phyloP scores from a whole-genome alignment of 345 rosid genomes.

The Syzygium grande region DNA sequence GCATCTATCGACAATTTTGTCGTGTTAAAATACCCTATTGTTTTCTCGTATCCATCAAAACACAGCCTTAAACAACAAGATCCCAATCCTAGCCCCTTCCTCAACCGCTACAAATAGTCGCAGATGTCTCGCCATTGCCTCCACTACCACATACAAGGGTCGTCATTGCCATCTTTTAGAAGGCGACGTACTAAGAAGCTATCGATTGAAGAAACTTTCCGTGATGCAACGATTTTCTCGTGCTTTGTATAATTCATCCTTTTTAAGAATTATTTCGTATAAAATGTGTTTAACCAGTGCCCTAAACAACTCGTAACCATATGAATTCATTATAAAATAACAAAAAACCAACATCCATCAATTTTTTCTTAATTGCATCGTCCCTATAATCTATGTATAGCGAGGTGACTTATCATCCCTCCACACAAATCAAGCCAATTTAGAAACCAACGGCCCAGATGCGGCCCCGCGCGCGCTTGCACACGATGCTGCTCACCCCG shows the following conservation, averaged over 20 bases:
- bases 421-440: background rate
- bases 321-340: background rate
- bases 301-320: background rate
- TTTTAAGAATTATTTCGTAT: background rate
- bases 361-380: background rate
- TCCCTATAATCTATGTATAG: background rate
- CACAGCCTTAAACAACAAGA: background rate
- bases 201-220: background rate
- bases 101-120: background rate
- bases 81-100: background rate
- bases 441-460: background rate
- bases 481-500: background rate
- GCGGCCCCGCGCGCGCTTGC: background rate
- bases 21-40: background rate
- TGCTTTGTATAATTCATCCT: background rate
- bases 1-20: background rate
- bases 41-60: background rate
- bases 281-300: background rate
- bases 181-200: background rate
- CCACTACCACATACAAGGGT: rapidly evolving
- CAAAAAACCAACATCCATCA: background rate
- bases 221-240: background rate
- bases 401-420: background rate
- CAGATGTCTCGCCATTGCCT: background rate
- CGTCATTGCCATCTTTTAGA: background rate